A percentile compares a stretch with the other conserved stretches of the same genome.
Conservation (phyloP, 2,329 filamentous ascomycete species). For the Xylaria sp. region DNA sequence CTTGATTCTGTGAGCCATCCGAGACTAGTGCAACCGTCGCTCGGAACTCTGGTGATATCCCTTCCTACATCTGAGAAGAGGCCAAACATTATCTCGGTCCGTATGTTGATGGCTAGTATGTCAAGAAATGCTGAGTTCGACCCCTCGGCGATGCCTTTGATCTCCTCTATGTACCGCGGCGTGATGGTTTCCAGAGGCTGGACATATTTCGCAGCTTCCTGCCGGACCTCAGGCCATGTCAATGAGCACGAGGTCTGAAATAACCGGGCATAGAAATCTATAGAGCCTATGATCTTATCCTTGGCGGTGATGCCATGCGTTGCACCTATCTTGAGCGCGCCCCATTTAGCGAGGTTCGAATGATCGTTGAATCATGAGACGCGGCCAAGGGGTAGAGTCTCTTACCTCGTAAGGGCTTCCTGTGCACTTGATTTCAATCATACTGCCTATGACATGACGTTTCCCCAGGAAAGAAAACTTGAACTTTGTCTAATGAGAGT, state of each 20-base stretch:
- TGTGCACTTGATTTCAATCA: slow-evolving; percentile 37
- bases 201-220: slow-evolving; percentile 58
- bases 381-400: background rate
- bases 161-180: slow-evolving; percentile 55
- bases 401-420: slow-evolving; percentile 31
- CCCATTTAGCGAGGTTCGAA: slow-evolving; percentile 22
- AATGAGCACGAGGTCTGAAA: slow-evolving; percentile 49
- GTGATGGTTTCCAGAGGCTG: slow-evolving; percentile 52
- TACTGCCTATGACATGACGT: slow-evolving; percentile 1
- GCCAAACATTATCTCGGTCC: slow-evolving; percentile 67
- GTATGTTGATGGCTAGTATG: slow-evolving; percentile 66
- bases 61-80: slow-evolving; percentile 53
- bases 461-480: background rate
- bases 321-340: slow-evolving; percentile 48
- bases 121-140: slow-evolving; percentile 57
- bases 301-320: slow-evolving; percentile 49
- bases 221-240: slow-evolving; percentile 47
- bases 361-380: background rate
- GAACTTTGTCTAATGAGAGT: background rate
- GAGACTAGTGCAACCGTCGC: slow-evolving; percentile 66
- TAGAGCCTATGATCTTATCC: slow-evolving; percentile 47
- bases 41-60: slow-evolving; percentile 36
- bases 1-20: slow-evolving; percentile 52
- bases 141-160: slow-evolving; percentile 64
- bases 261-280: slow-evolving; percentile 51